Base-by-base conservation (phyloP, 805 yeast genomes). In the Metschnikowia arizonensis region DNA sequence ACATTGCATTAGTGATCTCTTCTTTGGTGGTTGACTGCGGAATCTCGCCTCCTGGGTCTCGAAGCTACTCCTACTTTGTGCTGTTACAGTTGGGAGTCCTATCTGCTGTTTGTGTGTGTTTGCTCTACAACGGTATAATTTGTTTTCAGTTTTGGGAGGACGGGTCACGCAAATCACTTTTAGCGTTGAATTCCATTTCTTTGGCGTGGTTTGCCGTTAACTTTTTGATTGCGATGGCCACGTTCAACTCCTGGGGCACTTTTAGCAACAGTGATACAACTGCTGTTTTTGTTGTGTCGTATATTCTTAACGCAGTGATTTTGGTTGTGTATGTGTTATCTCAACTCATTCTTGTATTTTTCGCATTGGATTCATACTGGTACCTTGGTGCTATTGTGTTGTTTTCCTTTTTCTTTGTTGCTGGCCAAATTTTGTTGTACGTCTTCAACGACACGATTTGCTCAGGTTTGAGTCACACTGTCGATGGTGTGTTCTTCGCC, bases 111-210 rank as follows among this genome's bases (percentile, higher is more conserved):
- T 85, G 95, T 58, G 73, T 83, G 72, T 65, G 85, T 33, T 63
- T 91, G 43, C 67, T 86, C 59, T 70, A 80, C 43, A 83, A 84
- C 49, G 97, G 97, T 3, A 60, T 93, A 4, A 65, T 89, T 15
- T 90, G 91, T 15, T 88, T 88, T 63, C 93, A 89, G 63, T 66
- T 90, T 29, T 93, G 96, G 95, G 97, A 90, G 63, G 99, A 91
- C 63, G 97, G 97, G 15, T 84, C 96, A 1, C 59, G 63, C 14
- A 69, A 60, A 46, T 81, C 96, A 1, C 74, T 87, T 72, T 65
- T 79, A 61, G 59, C 72, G 3, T 63, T 85, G 33, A 72, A 88
- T 48, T 40, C 73, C 2, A 53, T 78, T 1, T 72, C 88, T n/a
- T 40, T 72, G 1, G 53, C 68, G 1, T 81, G 87, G 58, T 89